Evolutionary conservation across 192 early-diverging fungal species (phyloP), one percentile per base, ranked within the genome.

Genomic region (Coemansia sp.): DNA sequence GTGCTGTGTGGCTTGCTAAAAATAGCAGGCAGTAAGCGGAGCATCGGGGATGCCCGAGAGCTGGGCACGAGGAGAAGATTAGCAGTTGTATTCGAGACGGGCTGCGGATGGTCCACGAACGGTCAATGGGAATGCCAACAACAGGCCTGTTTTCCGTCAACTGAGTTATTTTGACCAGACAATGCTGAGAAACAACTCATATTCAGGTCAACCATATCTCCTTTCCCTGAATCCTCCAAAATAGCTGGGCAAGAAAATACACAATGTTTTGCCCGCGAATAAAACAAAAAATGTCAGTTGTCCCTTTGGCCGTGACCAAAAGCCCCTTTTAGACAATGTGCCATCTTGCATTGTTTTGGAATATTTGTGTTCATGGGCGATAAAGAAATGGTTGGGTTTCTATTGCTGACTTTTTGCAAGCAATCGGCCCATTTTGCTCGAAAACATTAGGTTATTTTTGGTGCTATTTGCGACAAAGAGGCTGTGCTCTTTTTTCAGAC

Each of bases 41-140:
- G 53, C 11, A 6, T 19, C 6, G 46, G 46, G 11, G n/a, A 15
- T n/a, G 40, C 28, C 38, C 38, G 38, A 42, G 15, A 15, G 38
- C 12, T 15, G 38, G 38, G 38, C 38, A 34, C 14, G 55, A n/a
- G 20, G 10, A 25, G 28, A 7, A 34, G 55, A 56, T 34, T 56
- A 28, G 54, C n/a, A n/a, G 23, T 34, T n/a, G 31, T n/a, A 20
- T 57, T 36, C 31, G 55, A 21, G 37, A 38, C 28, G 6, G 55
- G 55, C 55, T 57, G 55, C 55, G 55, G 55, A 57, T 21, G 55
- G 55, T 57, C 55, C 34, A 14, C 40, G 55, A 57, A 57, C 37
- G 19, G 55, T 3, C 25, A 21, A 57, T 38, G 31, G 55, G 55
- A 56, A 34, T 56, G 54, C 25, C 23, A 25, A 25, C 23, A 25